These are phyloP conservation scores for Vicia villosa DNA, from an alignment of 306 rosid species.

Conservation along the genomic window DNA sequence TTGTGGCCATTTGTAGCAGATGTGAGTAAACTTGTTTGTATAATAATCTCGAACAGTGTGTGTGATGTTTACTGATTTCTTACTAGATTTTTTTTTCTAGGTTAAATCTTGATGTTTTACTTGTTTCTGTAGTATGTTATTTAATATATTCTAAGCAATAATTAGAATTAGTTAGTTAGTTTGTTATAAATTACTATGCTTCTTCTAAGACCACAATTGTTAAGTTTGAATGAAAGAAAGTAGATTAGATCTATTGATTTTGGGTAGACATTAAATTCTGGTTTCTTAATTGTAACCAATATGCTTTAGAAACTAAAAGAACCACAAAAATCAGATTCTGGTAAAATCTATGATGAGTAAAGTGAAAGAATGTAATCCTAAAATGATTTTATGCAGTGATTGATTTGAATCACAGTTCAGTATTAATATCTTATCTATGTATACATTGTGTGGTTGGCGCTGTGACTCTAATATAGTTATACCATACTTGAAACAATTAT, in stretches of 20 bases:
- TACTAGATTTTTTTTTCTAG: constrained; percentile 15
- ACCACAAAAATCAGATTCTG: not conserved
- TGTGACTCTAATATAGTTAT: not conserved
- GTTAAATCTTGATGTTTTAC: constrained; percentile 21
- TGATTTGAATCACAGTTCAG: constrained; percentile 9
- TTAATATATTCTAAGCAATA: constrained; percentile 16
- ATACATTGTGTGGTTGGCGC: not conserved
- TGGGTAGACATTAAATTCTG: not conserved
- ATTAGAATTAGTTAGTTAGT: constrained; percentile 9
- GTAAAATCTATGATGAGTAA: constrained; percentile 3
- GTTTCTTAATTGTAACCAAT: not conserved
- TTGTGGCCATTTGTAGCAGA: constrained; percentile 94
- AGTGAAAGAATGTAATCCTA: not conserved
- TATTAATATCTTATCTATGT: not conserved
- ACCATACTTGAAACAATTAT: not conserved
- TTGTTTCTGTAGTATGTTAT: constrained; percentile 19
- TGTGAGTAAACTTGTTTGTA: constrained; percentile 54
- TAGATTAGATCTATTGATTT: constrained; percentile 20
- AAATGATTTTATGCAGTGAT: not conserved
- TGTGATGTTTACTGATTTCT: constrained; percentile 24
- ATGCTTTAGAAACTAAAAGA: constrained; percentile 12
- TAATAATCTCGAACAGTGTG: constrained; percentile 14
- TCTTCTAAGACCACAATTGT: constrained; percentile 15
- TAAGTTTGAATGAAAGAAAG: constrained; percentile 26
- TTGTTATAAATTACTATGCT: constrained; percentile 3